Conservation (phyloP, 805 yeast species). For the Ogataea ramenticola region DNA sequence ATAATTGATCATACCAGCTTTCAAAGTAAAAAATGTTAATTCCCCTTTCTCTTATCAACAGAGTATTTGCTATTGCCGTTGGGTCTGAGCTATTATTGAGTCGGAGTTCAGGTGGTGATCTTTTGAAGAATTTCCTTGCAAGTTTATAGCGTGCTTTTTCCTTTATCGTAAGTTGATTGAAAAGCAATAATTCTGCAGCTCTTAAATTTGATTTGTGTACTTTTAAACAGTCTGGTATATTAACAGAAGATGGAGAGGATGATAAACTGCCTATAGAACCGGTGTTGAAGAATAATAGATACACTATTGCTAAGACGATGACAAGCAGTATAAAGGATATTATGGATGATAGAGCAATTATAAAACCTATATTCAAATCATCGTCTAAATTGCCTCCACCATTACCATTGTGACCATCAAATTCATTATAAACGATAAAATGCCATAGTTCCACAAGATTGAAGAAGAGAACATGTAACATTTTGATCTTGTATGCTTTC, state of each 20-base stretch:
- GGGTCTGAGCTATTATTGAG: conserved; percentile 14
- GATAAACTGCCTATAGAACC: neutral
- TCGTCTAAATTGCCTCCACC: neutral
- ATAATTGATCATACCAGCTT: conserved; percentile 23
- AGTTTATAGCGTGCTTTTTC: conserved; percentile 6
- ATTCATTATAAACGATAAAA: neutral
- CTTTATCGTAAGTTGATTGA: neutral
- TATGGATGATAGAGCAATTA: neutral
- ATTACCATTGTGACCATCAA: neutral
- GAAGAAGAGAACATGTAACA: neutral
- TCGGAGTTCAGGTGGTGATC: conserved; percentile 18
- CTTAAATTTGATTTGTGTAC: neutral
- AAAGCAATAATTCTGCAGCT: neutral
- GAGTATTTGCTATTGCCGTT: conserved; percentile 20
- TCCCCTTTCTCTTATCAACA: conserved; percentile 29
- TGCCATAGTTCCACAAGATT: neutral
- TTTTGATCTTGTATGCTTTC: no score
- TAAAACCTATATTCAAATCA: neutral
- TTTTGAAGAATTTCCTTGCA: conserved; percentile 15
- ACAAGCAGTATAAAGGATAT: neutral
- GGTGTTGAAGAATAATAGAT: neutral
- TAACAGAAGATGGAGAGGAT: neutral
- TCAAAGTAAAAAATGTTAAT: conserved; percentile 25
- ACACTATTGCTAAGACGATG: neutral
- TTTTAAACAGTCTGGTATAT: neutral